Evolutionary conservation across 1,284 basidiomycete species (phyloP).

Genomic region (Pseudozyma hubeiensis): DNA sequence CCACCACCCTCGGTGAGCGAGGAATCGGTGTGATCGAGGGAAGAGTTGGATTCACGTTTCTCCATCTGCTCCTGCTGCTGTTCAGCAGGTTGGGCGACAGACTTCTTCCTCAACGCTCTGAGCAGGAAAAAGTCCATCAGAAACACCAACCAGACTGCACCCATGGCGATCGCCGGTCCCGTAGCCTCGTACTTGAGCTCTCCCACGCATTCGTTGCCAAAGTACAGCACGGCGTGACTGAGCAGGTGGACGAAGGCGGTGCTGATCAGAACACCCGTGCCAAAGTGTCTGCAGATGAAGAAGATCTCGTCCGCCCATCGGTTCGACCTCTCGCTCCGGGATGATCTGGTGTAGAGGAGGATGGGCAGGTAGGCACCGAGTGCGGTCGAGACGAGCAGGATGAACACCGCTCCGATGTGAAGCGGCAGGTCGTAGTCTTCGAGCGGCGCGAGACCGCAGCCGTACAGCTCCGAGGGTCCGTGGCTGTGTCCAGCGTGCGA

Average conservation of each 20-base stretch:
- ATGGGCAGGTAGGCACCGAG: constrained; percentile 70
- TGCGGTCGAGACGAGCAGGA: constrained; percentile 68
- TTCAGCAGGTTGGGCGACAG: neutral
- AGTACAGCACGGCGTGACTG: constrained; percentile 69
- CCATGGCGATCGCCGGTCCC: constrained; percentile 68
- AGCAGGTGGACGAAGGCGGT: constrained; percentile 71
- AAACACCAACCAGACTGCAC: constrained; percentile 57
- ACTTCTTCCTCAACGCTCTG: constrained; percentile 14
- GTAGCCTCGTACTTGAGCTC: constrained; percentile 70
- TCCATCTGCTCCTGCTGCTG: constrained; percentile 2
- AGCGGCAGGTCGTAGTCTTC: constrained; percentile 69
- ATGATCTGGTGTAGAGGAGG: constrained; percentile 59
- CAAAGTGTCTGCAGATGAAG: constrained; percentile 50
- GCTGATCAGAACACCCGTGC: constrained; percentile 70
- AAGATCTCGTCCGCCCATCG: constrained; percentile 26
- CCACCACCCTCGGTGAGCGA: neutral
- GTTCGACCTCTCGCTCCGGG: neutral
- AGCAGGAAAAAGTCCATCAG: constrained; percentile 67
- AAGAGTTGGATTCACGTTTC: constrained; percentile 8
- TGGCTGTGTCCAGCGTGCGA: constrained; percentile 54
- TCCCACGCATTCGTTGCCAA: constrained; percentile 69
- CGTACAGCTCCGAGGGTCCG: constrained; percentile 68
- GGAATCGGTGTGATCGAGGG: constrained; percentile 9
- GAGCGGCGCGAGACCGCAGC: constrained; percentile 63
- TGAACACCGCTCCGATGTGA: constrained; percentile 71